Conservation (phyloP, 371 early-diverging fungal species). For the Massospora cicadina region DNA sequence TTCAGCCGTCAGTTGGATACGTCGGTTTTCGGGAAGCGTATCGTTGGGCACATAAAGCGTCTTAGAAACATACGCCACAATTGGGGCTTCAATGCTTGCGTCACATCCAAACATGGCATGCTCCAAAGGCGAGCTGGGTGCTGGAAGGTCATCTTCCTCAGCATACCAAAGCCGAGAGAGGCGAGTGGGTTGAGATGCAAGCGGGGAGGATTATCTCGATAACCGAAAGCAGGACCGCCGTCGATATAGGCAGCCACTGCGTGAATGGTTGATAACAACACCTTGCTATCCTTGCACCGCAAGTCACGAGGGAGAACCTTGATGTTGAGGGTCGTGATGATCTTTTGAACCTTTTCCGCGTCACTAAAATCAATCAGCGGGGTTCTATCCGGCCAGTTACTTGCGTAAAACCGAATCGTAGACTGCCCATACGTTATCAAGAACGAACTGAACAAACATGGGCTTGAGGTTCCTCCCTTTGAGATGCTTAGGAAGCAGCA, state of each 20-base stretch:
- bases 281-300: constrained; percentile 62
- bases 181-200: constrained; percentile 57
- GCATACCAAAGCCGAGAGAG: constrained; percentile 63
- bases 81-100: constrained; percentile 27
- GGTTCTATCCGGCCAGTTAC: neutral
- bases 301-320: constrained; percentile 80
- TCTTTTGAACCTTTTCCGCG: constrained; percentile 77
- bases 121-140: constrained; percentile 29
- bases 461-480: constrained; percentile 73
- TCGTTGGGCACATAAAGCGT: constrained; percentile 70
- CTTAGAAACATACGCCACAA: constrained; percentile 80
- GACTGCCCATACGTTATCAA: constrained; percentile 90
- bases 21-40: constrained; percentile 49
- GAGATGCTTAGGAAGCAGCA: constrained; percentile 64
- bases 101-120: constrained; percentile 40
- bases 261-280: constrained; percentile 57
- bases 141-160: constrained; percentile 19
- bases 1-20: constrained; percentile 59
- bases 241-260: constrained; percentile 68
- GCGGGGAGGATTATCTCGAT: constrained; percentile 79
- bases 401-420: constrained; percentile 54
- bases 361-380: constrained; percentile 24
- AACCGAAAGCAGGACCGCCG: constrained; percentile 52
- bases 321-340: constrained; percentile 62
- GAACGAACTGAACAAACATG: constrained; percentile 87